These are phyloP conservation scores for Cyclospora cayetanensis DNA, from an alignment of 169 alveolate species.

Conservation along the genomic window DNA sequence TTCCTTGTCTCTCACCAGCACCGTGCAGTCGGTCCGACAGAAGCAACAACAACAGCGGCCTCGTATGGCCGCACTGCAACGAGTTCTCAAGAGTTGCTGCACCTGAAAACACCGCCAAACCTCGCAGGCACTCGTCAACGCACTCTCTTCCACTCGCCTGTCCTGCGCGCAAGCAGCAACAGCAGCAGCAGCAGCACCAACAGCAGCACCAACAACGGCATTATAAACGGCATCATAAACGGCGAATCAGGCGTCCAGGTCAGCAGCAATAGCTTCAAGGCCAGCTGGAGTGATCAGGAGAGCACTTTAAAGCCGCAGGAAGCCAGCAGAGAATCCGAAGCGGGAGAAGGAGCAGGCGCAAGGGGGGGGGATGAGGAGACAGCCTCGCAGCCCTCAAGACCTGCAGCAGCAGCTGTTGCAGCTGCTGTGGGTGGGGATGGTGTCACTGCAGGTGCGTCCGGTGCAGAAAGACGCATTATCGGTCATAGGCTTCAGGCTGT, in stretches of 20 bases:
- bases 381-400: neutral
- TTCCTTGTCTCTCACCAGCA: neutral
- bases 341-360: neutral
- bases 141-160: too few relatives aligned
- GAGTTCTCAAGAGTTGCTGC: too few relatives aligned
- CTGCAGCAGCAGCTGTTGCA: neutral
- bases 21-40: too few relatives aligned
- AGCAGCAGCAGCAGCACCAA: neutral
- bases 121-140: too few relatives aligned
- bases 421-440: neutral
- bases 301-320: neutral
- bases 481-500: neutral
- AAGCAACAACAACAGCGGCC: too few relatives aligned
- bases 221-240: neutral
- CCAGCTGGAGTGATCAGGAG: neutral
- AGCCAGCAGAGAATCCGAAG: neutral
- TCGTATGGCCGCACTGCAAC: too few relatives aligned
- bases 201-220: neutral
- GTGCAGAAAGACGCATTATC: neutral
- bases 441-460: too few relatives aligned
- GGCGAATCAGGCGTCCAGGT: neutral
- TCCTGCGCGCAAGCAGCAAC: neutral
- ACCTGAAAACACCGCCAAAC: too few relatives aligned
- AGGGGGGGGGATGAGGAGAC: neutral
- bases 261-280: neutral